A percentile compares a stretch with the other conserved stretches of the same genome.
Conservation (phyloP, 768 basidiomycete genomes). For the Boletus reticuloceps region DNA sequence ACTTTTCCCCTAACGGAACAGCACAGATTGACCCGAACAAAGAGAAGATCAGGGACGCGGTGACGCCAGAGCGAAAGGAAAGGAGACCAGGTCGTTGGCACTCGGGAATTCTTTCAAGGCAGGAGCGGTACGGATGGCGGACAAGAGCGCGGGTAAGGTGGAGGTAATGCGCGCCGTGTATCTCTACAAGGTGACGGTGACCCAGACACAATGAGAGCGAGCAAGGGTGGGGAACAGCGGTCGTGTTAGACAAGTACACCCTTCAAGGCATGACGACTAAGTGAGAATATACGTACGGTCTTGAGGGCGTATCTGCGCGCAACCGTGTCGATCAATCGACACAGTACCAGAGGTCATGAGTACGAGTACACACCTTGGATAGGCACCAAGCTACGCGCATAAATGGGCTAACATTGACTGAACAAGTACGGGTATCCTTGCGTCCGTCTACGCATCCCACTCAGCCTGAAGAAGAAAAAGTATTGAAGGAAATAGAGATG, state of each 20-base stretch:
- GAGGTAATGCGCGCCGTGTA: not conserved
- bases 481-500: not conserved
- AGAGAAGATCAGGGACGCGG: too few species aligned
- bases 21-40: too few species aligned
- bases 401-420: not conserved
- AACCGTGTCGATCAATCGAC: too few species aligned
- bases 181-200: not conserved
- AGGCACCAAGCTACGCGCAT: not conserved
- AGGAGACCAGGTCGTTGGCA: not conserved
- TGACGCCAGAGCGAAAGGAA: too few species aligned
- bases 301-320: not conserved
- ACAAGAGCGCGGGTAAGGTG: not conserved
- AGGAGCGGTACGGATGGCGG: not conserved
- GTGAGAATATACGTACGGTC: not conserved
- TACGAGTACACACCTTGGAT: not conserved
- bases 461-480: not conserved
- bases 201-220: too few species aligned
- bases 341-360: not conserved
- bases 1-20: too few species aligned
- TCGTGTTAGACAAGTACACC: too few species aligned
- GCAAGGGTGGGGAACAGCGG: too few species aligned
- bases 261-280: not conserved
- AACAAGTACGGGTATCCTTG: not conserved
- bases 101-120: not conserved
- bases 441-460: not conserved